A percentile compares a stretch with the other conserved stretches of the same genome.
Evolutionary conservation across 306 rosid genomes (phyloP).

Genomic region (Prunus kanzakura): DNA sequence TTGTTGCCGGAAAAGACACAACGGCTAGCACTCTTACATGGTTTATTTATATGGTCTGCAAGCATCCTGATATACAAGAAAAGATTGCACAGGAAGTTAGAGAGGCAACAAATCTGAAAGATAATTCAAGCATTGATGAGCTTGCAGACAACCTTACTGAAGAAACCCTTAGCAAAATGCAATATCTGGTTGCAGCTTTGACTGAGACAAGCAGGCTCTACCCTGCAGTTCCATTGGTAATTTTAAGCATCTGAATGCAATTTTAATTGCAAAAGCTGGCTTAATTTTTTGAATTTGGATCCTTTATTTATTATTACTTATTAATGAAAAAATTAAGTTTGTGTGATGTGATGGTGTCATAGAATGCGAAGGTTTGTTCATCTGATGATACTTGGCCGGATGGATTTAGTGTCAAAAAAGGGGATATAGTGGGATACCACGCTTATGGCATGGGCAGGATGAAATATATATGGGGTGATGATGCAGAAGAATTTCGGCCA

Average conservation of each 20-base stretch:
- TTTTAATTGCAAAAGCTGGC: not conserved
- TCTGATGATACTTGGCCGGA: constrained; percentile 31
- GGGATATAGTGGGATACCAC: constrained; percentile 20
- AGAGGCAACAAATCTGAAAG: constrained; percentile 22
- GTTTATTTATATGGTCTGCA: constrained; percentile 32
- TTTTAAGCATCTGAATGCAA: not conserved
- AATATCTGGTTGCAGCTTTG: constrained; percentile 50
- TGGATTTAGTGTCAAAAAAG: constrained; percentile 26
- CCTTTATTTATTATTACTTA: not conserved
- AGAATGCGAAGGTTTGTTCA: constrained; percentile 23
- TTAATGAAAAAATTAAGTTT: not conserved
- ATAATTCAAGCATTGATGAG: not conserved
- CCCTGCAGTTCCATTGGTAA: constrained; percentile 66
- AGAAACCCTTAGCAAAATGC: constrained; percentile 50
- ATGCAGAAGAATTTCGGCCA: constrained; percentile 32
- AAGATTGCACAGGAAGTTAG: constrained; percentile 40
- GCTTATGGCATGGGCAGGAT: constrained; percentile 37
- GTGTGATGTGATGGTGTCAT: not conserved
- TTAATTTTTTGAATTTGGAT: not conserved
- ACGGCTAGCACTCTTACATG: constrained; percentile 47
- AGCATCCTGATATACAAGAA: too few species aligned
- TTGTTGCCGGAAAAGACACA: constrained; percentile 60
- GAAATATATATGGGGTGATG: constrained; percentile 33
- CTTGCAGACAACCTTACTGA: constrained; percentile 25
- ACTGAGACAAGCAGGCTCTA: constrained; percentile 60